Evolutionary conservation across 768 basidiomycete genomes (phyloP), one percentile per base, ranked within the genome.

Genomic region (Pholiota molesta): DNA sequence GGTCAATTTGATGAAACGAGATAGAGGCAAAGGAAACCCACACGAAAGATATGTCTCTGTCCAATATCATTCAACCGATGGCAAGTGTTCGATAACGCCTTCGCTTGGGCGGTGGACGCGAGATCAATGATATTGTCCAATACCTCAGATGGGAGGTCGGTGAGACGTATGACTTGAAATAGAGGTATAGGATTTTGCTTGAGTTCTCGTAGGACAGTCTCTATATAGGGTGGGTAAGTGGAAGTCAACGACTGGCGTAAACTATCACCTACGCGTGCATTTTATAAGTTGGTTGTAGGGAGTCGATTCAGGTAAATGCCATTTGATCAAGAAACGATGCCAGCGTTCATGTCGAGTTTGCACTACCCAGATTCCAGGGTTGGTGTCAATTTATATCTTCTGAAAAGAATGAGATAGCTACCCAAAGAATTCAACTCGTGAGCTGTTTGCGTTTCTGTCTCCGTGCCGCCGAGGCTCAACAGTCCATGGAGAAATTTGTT

Each of bases 291-390:
- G 65, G 19, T 47, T 40, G 51, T 69, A 68, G 5, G 61, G 54
- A 26, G 61, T 60, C 5, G 60, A 58, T 37, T 68, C 65, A 19
- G 69, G 68, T 51, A 71, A 51, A n/a, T 66, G 65, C 66, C 68
- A 69, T 49, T 69, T 71, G 16, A 55, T 47, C 44, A 63, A 60
- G 56, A 71, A 71, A n/a, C 68, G 68, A 33, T 53, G 52, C 69
- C 69, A 71, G 16, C 63, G 66, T 19, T 65, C 66, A 33, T 54
- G 26, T 17, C 21, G 11, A 49, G 23, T 28, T 35, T 59, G 23
- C 11, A 16, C 47, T 28, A 37, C 45, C 47, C 54, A 5, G 26
- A n/a, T n/a, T n/a, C n/a, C 47, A 42, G 45, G 7, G 33, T 21
- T 35, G 19, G 26, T 23, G 44, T 42, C 7, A 45, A 14, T 49